These are phyloP conservation scores for Neurospora sublineolata DNA, from an alignment of 495 filamentous ascomycete species.

Conservation along the genomic window DNA sequence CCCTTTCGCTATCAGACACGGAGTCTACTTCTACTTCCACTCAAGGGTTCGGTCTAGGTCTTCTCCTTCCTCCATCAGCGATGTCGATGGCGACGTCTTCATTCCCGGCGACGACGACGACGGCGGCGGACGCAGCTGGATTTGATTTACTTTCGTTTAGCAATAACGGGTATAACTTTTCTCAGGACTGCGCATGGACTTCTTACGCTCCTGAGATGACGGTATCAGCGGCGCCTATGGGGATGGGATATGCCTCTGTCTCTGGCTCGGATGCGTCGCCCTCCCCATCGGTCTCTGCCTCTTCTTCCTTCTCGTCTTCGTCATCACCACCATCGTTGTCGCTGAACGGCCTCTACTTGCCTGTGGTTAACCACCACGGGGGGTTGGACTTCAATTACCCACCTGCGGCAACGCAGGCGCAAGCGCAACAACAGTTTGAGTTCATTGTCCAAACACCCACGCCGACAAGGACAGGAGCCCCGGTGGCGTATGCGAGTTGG, in stretches of 20 bases:
- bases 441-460: neutral
- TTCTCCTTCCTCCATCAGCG: neutral
- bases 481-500: neutral
- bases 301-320: neutral
- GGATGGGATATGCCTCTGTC: neutral
- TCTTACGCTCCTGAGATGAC: neutral
- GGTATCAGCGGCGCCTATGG: neutral
- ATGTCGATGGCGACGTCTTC: neutral
- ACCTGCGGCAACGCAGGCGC: neutral
- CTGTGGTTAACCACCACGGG: neutral
- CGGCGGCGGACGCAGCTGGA: neutral
- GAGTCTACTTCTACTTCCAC: neutral
- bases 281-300: neutral
- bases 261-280: neutral
- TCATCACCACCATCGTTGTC: neutral
- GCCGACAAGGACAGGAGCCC: neutral
- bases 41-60: neutral
- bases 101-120: neutral
- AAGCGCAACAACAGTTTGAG: neutral
- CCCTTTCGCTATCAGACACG: neutral
- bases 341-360: neutral
- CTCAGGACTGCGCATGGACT: neutral
- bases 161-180: neutral
- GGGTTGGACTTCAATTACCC: neutral
- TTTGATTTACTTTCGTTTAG: neutral